A percentile compares a stretch with the other conserved stretches of the same genome.
phyloP scores from a whole-genome alignment of 768 basidiomycete species.

The Mycena filopes region DNA sequence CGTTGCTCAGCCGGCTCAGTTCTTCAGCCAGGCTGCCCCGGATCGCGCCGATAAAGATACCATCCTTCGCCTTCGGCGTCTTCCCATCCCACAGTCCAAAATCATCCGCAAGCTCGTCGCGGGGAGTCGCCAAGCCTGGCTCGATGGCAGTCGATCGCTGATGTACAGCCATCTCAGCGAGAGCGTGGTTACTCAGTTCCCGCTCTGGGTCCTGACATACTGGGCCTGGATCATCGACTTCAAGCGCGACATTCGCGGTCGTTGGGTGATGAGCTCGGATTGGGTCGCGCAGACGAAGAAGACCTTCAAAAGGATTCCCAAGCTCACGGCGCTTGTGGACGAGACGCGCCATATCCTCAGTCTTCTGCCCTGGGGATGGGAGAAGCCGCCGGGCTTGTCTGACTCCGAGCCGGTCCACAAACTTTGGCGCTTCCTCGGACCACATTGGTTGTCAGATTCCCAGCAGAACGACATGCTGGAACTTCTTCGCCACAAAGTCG shows the following conservation, averaged over 20 bases:
- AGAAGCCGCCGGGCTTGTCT: no score
- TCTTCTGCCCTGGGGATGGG: no score
- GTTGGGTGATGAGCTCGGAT: no score
- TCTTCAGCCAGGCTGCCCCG: background rate
- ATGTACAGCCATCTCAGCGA: conserved; percentile 15
- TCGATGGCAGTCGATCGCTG: background rate
- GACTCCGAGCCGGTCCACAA: background rate
- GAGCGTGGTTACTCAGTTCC: conserved; percentile 1
- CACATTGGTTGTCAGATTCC: conserved; percentile 16
- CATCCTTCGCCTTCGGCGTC: background rate
- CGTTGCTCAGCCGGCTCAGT: background rate
- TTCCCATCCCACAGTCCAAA: conserved; percentile 7
- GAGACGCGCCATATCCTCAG: no score
- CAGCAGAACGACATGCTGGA: conserved; percentile 27
- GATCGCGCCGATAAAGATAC: background rate
- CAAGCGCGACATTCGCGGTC: no score
- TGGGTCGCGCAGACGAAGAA: no score
- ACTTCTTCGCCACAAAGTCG: conserved; percentile 11
- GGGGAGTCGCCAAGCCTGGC: conserved; percentile 1
- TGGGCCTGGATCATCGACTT: conserved; percentile 11
- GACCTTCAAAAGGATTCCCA: no score
- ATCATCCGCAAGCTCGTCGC: background rate
- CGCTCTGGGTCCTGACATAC: conserved; percentile 18
- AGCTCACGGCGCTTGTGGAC: no score
- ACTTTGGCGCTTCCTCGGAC: conserved; percentile 14